Percentiles rank a stretch among this genome's conserved stretches.
Conservation (phyloP, 2,329 filamentous ascomycete species). For the Trichoderma sp. region DNA sequence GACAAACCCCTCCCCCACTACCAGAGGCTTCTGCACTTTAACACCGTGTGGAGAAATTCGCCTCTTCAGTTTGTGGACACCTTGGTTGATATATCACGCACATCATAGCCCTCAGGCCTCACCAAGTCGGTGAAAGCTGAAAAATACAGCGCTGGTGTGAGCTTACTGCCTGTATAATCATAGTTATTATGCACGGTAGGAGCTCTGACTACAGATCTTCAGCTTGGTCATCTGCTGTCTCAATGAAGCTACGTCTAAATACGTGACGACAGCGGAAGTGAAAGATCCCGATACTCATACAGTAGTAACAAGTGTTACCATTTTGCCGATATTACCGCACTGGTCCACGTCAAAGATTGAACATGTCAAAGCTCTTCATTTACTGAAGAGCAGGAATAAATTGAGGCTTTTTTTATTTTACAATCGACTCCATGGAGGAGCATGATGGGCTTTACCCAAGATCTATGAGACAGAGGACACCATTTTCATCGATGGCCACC, state of each 20-base stretch:
- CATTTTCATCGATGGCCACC: constrained; percentile 34
- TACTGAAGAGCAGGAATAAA: constrained; percentile 41
- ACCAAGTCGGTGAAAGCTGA: constrained; percentile 11
- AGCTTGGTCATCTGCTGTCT: not conserved
- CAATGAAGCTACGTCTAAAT: not conserved
- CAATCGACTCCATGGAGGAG: constrained; percentile 41
- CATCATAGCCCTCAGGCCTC: constrained; percentile 5
- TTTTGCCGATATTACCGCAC: not conserved
- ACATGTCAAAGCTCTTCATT: constrained; percentile 36
- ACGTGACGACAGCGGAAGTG: not conserved
- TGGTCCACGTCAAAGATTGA: not conserved
- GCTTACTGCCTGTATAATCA: not conserved
- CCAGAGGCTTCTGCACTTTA: constrained; percentile 32
- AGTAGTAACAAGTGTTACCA: not conserved
- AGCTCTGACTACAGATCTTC: not conserved
- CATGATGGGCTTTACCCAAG: constrained; percentile 36
- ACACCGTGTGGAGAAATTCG: constrained; percentile 35
- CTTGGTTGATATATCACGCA: constrained; percentile 13
- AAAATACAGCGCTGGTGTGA: not conserved
- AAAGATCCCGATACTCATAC: too few species aligned
- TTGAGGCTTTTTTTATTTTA: constrained; percentile 48
- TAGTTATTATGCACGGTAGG: not conserved
- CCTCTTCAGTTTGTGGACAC: constrained; percentile 14
- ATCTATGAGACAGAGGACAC: constrained; percentile 39
- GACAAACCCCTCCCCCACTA: constrained; percentile 24